phyloP scores from a whole-genome alignment of 2,329 filamentous ascomycete species.

The Cryphonectria naterciae region DNA sequence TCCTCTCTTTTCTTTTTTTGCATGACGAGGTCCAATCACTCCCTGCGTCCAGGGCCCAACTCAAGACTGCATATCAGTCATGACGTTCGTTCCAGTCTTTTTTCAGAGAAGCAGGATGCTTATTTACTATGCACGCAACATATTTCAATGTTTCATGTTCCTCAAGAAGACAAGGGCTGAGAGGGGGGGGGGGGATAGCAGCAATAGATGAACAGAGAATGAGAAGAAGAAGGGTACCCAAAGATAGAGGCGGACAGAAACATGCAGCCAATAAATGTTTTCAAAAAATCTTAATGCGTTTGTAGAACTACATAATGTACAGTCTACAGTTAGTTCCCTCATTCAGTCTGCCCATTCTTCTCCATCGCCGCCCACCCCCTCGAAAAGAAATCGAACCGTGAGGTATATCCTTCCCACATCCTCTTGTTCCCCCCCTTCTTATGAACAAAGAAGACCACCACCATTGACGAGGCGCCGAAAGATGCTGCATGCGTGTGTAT shows the following conservation, averaged over 20 bases:
- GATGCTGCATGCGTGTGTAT: slow-evolving; percentile 12
- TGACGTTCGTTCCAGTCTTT: background rate
- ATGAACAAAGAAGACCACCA: background rate
- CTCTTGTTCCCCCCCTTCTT: background rate
- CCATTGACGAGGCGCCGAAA: slow-evolving; percentile 11
- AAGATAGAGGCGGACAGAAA: background rate
- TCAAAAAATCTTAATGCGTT: background rate
- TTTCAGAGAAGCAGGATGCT: background rate
- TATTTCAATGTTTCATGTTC: background rate
- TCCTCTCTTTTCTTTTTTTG: background rate
- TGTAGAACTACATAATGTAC: slow-evolving; percentile 22
- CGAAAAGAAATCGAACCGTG: background rate
- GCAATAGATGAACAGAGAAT: background rate
- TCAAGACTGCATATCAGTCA: background rate
- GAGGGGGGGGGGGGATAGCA: too few species aligned
- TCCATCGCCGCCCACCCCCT: background rate
- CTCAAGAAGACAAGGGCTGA: background rate
- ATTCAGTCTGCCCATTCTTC: background rate
- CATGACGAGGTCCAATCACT: background rate
- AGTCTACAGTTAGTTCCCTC: slow-evolving; percentile 10
- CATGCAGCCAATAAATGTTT: background rate
- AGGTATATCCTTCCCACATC: slow-evolving; percentile 12
- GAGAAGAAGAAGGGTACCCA: background rate
- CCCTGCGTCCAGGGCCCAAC: background rate
- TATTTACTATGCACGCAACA: background rate